Evolutionary conservation across 2,329 filamentous ascomycete species (phyloP).

Genomic region (Malbranchea cinnamomea): DNA sequence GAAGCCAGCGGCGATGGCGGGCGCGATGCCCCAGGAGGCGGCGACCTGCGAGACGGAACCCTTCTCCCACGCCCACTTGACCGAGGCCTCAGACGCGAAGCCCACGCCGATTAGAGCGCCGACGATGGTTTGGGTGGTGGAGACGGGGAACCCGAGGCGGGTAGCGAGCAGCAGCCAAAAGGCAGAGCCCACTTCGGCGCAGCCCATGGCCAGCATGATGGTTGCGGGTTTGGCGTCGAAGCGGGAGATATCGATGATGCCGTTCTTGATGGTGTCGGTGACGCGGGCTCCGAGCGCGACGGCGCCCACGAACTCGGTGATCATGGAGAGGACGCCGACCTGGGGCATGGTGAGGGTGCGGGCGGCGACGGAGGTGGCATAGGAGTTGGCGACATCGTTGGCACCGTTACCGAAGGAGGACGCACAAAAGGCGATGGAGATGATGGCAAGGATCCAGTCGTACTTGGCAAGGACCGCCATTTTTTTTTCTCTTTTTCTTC

Average conservation of each 20-base stretch:
- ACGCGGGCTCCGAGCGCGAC: slow-evolving; percentile 35
- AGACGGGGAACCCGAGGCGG: slow-evolving; percentile 24
- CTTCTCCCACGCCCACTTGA: slow-evolving; percentile 29
- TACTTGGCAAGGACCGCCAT: slow-evolving; percentile 16
- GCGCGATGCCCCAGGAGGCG: slow-evolving; percentile 36
- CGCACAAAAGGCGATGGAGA: slow-evolving; percentile 23
- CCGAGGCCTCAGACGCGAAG: slow-evolving; percentile 17
- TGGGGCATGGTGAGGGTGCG: slow-evolving; percentile 38
- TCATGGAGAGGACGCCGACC: slow-evolving; percentile 33
- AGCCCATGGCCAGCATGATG: slow-evolving; percentile 27
- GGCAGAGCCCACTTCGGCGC: slow-evolving; percentile 22
- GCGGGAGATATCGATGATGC: slow-evolving; percentile 26
- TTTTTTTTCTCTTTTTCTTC: too few species aligned
- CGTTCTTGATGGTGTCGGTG: slow-evolving; percentile 30
- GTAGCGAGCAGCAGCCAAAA: slow-evolving; percentile 25
- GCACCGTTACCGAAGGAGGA: slow-evolving; percentile 23
- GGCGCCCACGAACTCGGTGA: slow-evolving; percentile 39
- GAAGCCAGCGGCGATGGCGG: slow-evolving; percentile 33
- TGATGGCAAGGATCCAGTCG: slow-evolving; percentile 28
- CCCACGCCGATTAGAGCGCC: slow-evolving; percentile 22
- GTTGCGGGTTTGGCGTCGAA: slow-evolving; percentile 22
- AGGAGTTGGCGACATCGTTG: slow-evolving; percentile 42
- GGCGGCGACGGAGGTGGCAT: slow-evolving; percentile 38
- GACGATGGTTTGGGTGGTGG: slow-evolving; percentile 27
- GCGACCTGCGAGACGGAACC: slow-evolving; percentile 35